Percentiles rank a stretch among this genome's conserved stretches.
Evolutionary conservation across 257 asterid genomes (phyloP).

Genomic region (Solanum acaule): DNA sequence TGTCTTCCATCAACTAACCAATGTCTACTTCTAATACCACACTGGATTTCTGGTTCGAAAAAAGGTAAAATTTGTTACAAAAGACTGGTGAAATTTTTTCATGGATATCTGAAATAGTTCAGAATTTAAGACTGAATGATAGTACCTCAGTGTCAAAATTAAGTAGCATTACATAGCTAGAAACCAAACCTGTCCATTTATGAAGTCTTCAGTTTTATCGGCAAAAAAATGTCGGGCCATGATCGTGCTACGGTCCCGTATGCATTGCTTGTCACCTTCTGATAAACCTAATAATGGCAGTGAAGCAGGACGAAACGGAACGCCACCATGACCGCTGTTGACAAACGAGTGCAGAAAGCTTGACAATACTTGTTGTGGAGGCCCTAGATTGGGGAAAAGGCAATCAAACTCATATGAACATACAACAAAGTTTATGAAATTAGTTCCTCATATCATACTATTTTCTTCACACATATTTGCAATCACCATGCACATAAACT

Average conservation of each 20-base stretch:
- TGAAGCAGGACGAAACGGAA: constrained; percentile 75
- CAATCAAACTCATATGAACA: background rate
- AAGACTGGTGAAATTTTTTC: background rate
- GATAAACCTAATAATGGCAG: constrained; percentile 93
- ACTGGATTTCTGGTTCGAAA: background rate
- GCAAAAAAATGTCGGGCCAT: constrained; percentile 99
- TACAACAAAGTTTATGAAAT: background rate
- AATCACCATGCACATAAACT: background rate
- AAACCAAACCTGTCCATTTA: constrained; percentile 67
- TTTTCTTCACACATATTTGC: background rate
- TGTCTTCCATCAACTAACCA: background rate
- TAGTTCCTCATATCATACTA: background rate
- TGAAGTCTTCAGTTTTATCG: constrained; percentile 85
- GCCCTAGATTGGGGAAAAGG: constrained; percentile 42
- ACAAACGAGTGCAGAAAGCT: constrained; percentile 90
- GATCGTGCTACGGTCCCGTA: constrained; percentile 96
- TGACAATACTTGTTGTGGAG: constrained; percentile 94
- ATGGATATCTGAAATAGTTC: background rate
- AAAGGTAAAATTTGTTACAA: background rate
- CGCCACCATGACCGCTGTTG: constrained; percentile 63
- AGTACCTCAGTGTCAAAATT: background rate
- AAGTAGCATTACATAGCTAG: constrained; percentile 1
- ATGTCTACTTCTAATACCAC: background rate
- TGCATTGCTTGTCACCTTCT: constrained; percentile 89
- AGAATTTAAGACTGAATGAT: background rate